phyloP scores from a whole-genome alignment of 352 stramenopile species.

The Phytophthora hybrid region DNA sequence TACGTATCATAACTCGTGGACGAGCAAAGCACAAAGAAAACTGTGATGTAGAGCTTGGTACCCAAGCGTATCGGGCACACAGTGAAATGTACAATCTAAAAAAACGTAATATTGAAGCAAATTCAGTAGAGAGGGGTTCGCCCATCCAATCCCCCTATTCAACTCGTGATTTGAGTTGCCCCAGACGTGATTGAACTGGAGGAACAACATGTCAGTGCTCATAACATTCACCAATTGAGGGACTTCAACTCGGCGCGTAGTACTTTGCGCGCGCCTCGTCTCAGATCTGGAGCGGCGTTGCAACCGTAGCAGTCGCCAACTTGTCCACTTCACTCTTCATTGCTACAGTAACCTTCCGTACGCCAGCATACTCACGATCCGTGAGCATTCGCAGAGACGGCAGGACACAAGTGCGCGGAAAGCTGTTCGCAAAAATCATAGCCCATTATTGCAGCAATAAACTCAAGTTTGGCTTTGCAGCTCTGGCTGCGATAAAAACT shows the following conservation, averaged over 20 bases:
- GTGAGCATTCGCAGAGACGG: constrained; percentile 1
- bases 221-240: constrained; percentile 6
- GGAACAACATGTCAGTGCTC: background rate
- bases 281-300: constrained; percentile 15
- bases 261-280: constrained; percentile 6
- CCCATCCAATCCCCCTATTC: too few relatives aligned
- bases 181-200: constrained; percentile 11
- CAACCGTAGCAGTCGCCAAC: constrained; percentile 9
- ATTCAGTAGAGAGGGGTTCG: too few relatives aligned
- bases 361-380: background rate
- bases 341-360: background rate
- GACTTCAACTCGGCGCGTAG: constrained; percentile 10
- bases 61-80: too few relatives aligned
- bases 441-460: constrained; percentile 13
- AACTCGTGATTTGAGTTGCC: background rate
- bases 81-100: too few relatives aligned
- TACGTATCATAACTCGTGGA: too few relatives aligned
- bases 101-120: too few relatives aligned
- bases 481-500: constrained; percentile 18
- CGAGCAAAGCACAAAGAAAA: too few relatives aligned
- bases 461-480: constrained; percentile 3
- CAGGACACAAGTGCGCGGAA: constrained; percentile 2
- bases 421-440: constrained; percentile 16
- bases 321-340: constrained; percentile 7
- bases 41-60: too few relatives aligned